Evolutionary conservation across 2,329 filamentous ascomycete genomes (phyloP).

Genomic region (Hymenoscyphus infarciens): DNA sequence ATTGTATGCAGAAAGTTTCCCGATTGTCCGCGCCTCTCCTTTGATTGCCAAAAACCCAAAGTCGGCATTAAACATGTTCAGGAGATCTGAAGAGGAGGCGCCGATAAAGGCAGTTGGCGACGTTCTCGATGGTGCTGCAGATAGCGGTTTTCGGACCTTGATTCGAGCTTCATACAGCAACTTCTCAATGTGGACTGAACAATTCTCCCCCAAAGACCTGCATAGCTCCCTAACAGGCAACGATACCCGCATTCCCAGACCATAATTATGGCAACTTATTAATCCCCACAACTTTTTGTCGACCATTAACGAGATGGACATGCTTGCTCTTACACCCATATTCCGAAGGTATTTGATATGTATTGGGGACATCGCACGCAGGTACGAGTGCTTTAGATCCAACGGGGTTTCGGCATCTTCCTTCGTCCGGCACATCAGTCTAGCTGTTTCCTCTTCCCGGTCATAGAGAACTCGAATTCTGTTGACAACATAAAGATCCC

Average conservation of each 20-base stretch:
- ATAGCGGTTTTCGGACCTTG: constrained; percentile 20
- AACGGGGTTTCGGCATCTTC: constrained; percentile 70
- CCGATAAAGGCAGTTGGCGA: constrained; percentile 25
- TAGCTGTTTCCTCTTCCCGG: constrained; percentile 70
- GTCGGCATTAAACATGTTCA: constrained; percentile 25
- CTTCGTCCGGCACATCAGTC: constrained; percentile 71
- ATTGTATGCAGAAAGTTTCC: constrained; percentile 22
- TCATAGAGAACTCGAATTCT: constrained; percentile 84
- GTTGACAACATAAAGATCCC: constrained; percentile 82
- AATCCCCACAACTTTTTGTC: constrained; percentile 82
- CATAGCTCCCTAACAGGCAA: constrained; percentile 91
- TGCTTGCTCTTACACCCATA: constrained; percentile 83
- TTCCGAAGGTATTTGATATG: constrained; percentile 81
- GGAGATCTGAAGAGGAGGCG: constrained; percentile 21
- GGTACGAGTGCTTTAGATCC: constrained; percentile 78
- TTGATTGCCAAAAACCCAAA: constrained; percentile 26
- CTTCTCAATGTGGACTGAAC: constrained; percentile 24
- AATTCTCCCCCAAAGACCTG: constrained; percentile 57
- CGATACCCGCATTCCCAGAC: constrained; percentile 76
- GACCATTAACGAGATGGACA: constrained; percentile 87
- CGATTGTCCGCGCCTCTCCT: constrained; percentile 26
- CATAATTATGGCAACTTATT: constrained; percentile 81
- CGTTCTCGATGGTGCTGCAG: constrained; percentile 12
- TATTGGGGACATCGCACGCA: constrained; percentile 84
- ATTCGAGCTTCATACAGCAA: constrained; percentile 20